These are phyloP conservation scores for Colletotrichum sp. DNA, from an alignment of 2,329 filamentous ascomycete genomes.

Conservation along the genomic window DNA sequence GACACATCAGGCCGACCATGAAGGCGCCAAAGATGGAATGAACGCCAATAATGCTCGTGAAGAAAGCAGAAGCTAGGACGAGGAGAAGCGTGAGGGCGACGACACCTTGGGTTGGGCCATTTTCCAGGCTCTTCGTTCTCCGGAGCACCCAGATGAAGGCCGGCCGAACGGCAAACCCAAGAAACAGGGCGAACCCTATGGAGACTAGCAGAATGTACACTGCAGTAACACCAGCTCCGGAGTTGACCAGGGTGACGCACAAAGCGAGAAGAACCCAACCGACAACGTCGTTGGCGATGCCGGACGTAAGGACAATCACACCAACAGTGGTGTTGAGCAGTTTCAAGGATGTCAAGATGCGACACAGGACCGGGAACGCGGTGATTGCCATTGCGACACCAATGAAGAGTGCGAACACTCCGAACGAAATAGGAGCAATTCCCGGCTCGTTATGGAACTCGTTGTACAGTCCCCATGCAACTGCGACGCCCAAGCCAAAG, in stretches of 20 bases:
- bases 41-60: constrained; percentile 87
- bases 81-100: constrained; percentile 84
- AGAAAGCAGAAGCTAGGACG: constrained; percentile 80
- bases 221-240: constrained; percentile 79
- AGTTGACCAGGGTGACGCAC: constrained; percentile 92
- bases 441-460: constrained; percentile 62
- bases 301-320: constrained; percentile 86
- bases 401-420: constrained; percentile 73
- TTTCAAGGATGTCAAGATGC: constrained; percentile 91
- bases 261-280: constrained; percentile 88
- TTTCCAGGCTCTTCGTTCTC: constrained; percentile 78
- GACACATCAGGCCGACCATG: constrained; percentile 86
- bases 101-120: constrained; percentile 85
- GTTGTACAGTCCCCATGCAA: constrained; percentile 82
- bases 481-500: constrained; percentile 80
- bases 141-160: constrained; percentile 76
- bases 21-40: constrained; percentile 96
- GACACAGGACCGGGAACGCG: constrained; percentile 85
- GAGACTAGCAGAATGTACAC: constrained; percentile 83
- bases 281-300: constrained; percentile 84
- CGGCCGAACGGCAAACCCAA: constrained; percentile 76
- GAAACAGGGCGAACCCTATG: constrained; percentile 78
- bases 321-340: constrained; percentile 83
- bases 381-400: constrained; percentile 95
- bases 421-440: constrained; percentile 51